Base-by-base conservation (phyloP, 768 basidiomycete species). In the Strobilomyces dryophilus region DNA sequence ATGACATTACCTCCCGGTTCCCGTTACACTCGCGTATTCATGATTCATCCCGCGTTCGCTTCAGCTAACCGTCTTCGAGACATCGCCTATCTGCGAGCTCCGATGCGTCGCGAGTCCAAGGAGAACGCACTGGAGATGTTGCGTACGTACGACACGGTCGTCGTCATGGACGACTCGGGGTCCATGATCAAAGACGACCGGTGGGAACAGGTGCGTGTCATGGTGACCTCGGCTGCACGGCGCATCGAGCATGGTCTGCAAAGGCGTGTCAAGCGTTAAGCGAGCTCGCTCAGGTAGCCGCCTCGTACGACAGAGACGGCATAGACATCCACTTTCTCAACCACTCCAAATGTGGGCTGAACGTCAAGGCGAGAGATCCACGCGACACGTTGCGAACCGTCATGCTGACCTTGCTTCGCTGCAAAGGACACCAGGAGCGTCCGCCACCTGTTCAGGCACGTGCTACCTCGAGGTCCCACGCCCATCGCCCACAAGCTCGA, bases 311-410 rank as follows among this genome's bases (percentile, higher is more conserved):
- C 55, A 61, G 56, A 7, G 77, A 84, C 52, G 85, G 85, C 3
- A 77, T 87, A 37, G 84, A 86, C 53, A 71, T 86, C 5, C 67
- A 80, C 57, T 87, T 87, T 67, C 60, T 87, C 49, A 85, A 85
- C 54, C 63, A 73, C 47, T 39, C 50, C 29, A 59, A 50, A 48
- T 59, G 60, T 32, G 73, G 72, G 0, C 43, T 49, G 10, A 71
- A 74, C 52, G 44, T 82, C 52, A 76, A 72, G 69, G 80, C 71
- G 52, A 45, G 63, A 37, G 17, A 15, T 45, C 12, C 15, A 20
- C 37, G 6, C 42, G 32, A 10, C 11, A 11, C 15, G 5, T 1
- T n/a, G 15, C 8, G n/a, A 21, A 45, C 24, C 27, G 18, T 29
- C 8, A 5, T 47, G 3, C 32, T 47, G 8, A 45, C 46, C 18